Evolutionary conservation across 768 basidiomycete genomes (phyloP).

Genomic region (Mycena sanguinolenta): DNA sequence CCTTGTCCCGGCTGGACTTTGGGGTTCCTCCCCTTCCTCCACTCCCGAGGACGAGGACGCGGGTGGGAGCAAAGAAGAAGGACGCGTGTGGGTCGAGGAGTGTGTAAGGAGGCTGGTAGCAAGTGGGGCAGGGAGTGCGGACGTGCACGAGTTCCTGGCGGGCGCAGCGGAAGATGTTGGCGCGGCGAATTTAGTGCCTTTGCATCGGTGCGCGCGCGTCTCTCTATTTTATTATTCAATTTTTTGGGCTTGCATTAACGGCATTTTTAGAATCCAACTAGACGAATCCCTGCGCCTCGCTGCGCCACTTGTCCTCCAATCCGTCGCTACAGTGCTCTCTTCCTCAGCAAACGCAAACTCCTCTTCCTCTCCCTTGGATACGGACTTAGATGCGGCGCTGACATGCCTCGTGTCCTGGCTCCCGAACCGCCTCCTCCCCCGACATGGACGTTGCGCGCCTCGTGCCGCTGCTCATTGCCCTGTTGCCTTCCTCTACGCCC

Average conservation of each 20-base stretch:
- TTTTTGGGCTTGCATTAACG: background rate
- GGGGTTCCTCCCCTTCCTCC: too few relatives aligned
- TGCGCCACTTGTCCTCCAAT: conserved; percentile 77
- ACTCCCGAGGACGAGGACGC: too few relatives aligned
- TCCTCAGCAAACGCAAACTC: too few relatives aligned
- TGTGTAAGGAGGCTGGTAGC: background rate
- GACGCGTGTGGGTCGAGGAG: background rate
- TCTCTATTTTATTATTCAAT: background rate
- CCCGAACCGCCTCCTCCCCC: conserved; percentile 37
- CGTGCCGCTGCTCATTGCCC: conserved; percentile 53
- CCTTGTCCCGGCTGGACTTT: background rate
- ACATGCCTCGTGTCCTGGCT: background rate
- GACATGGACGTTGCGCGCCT: conserved; percentile 78
- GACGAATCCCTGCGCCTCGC: conserved; percentile 76
- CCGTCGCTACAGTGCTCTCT: conserved; percentile 68
- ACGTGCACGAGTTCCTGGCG: background rate
- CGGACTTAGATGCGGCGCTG: too few relatives aligned
- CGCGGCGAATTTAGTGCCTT: background rate
- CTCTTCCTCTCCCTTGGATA: too few relatives aligned
- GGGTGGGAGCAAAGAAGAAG: too few relatives aligned
- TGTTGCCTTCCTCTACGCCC: background rate
- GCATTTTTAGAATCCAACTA: conserved; percentile 59
- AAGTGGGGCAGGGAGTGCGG: background rate
- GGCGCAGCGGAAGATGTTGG: background rate
- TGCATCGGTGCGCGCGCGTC: background rate